Base-by-base conservation (phyloP, 2,329 filamentous ascomycete genomes). In the Sarocladium strictum region DNA sequence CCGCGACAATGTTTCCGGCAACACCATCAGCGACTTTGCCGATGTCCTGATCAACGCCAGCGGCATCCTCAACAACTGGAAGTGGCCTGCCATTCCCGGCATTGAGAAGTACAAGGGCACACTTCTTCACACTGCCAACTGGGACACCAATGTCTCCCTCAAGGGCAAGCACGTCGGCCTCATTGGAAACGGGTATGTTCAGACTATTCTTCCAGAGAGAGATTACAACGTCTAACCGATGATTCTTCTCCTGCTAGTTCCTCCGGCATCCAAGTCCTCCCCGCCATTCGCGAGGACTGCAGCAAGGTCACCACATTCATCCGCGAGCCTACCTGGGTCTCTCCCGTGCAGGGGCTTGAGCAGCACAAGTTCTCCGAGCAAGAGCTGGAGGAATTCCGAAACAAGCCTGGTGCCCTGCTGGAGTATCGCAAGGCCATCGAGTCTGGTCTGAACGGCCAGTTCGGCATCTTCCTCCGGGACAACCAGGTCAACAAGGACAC, bases 251-350 rank as follows among this genome's bases (percentile, higher is more conserved):
- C 3, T 80, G 1, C n/a, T 72, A 74, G 2, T 6, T 72, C 78
- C 17, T 79, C 77, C 0, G 79, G 77, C 0, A 71, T 82, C 14
- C 80, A 83, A 58, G 67, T 83, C 23, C 62, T 80, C 9, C 75
- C 78, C 2, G 69, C 38, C 17, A 54, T 56, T n/a, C 45, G 38
- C 6, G 33, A 47, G 9, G 32, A 40, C 27, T 69, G 72, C 41
- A 68, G 67, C 50, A 67, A 72, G 54, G 63, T 76, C 11, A 67
- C 68, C 53, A 71, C 73, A 54, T 70, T 72, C 53, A 63, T 76
- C 26, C 70, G 74, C 50, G 70, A 69, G 2, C 73, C 72, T 1
- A 72, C 71, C 9, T 76, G 71, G 71, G 67, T 76, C 38, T 51
- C 64, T 70, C 75, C 76, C 1, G 62, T 66, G 3, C 62, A 66